Percentiles rank a stretch among this genome's conserved stretches.
These are phyloP conservation scores for Pulicaria dysenterica DNA, from an alignment of 129 eudicot species.

Conservation along the genomic window DNA sequence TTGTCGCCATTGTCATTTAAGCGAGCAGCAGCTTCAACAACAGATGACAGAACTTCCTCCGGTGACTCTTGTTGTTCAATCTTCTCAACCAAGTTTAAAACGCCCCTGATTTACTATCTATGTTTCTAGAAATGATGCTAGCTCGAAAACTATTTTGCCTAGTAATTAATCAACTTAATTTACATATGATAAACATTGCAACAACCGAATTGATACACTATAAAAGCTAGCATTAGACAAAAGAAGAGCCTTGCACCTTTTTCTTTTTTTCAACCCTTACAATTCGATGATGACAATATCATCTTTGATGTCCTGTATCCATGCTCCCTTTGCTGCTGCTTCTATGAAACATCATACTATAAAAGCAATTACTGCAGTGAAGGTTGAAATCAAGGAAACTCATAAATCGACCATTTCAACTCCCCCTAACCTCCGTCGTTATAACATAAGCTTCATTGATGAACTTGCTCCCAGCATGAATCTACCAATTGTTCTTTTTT, in stretches of 20 bases:
- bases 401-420: slow-evolving; percentile 12
- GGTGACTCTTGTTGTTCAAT: slow-evolving; percentile 58
- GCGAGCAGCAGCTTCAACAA: slow-evolving; percentile 57
- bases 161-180: no score
- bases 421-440: not conserved
- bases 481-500: not conserved
- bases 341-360: not conserved
- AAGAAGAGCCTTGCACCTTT: not conserved
- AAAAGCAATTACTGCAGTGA: not conserved
- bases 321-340: not conserved
- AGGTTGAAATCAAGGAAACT: slow-evolving; percentile 16
- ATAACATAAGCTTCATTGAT: slow-evolving; percentile 16
- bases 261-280: not conserved
- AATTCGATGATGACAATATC: not conserved
- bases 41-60: slow-evolving; percentile 59
- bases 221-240: not conserved
- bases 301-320: not conserved
- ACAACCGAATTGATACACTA: no score
- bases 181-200: no score
- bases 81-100: slow-evolving; percentile 66
- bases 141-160: no score
- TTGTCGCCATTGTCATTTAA: slow-evolving; percentile 33
- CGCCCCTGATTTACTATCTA: no score
- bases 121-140: no score
- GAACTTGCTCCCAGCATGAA: slow-evolving; percentile 6